Evolutionary conservation across 164 flowering plant genomes (phyloP).

Genomic region (Sedum album): DNA sequence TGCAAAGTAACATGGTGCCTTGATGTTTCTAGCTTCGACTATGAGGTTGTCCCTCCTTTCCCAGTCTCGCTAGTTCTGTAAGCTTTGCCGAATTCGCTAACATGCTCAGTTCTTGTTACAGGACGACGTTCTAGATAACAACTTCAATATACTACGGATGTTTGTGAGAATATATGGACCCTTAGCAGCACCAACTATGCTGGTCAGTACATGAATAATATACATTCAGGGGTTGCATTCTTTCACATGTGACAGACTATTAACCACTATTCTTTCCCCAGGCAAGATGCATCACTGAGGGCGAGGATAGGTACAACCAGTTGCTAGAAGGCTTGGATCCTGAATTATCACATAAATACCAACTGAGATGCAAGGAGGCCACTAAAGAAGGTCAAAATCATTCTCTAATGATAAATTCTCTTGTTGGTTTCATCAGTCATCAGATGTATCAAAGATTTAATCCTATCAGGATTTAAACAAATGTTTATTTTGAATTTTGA

Average conservation of each 20-base stretch:
- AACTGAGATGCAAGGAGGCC: conserved; percentile 88
- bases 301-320: conserved; percentile 61
- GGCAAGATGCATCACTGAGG: conserved; percentile 72
- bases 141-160: conserved; percentile 87
- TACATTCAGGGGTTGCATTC: not conserved
- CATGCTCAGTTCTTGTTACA: conserved; percentile 20
- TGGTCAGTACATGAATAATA: conserved; percentile 46
- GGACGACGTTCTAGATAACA: conserved; percentile 85
- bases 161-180: conserved; percentile 79
- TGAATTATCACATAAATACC: conserved; percentile 44
- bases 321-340: conserved; percentile 55
- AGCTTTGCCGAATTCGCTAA: not conserved
- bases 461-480: not conserved
- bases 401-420: no score
- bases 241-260: not conserved
- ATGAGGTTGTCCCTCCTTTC: conserved; percentile 53
- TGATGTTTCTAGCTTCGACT: conserved; percentile 64
- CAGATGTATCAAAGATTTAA: no score
- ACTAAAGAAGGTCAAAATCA: conserved; percentile 63
- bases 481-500: not conserved
- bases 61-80: not conserved
- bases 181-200: conserved; percentile 54
- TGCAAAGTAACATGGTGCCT: conserved; percentile 12
- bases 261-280: conserved; percentile 13
- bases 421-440: no score